Base-by-base conservation (phyloP, 2,329 filamentous ascomycete species). In the Iodosphaeria phyllophila region DNA sequence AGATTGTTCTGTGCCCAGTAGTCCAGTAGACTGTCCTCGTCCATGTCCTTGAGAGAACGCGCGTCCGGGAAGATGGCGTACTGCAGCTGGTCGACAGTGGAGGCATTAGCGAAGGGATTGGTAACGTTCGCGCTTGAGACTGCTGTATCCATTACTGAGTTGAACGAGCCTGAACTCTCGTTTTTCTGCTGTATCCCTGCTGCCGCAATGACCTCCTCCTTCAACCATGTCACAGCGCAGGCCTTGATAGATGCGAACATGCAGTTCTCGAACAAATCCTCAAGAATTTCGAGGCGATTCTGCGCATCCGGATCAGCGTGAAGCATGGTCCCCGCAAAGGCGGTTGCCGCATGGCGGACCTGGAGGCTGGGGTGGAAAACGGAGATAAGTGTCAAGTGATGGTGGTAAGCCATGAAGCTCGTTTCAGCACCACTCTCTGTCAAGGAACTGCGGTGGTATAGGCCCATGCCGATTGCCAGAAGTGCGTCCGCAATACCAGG, bases 241-340 rank as follows among this genome's bases (percentile, higher is more conserved):
- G 64, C 69, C 40, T 72, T 71, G 18, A 75, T 51, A 1, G 60
- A 55, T 3, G 66, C 56, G 35, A 69, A 74, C 35, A 65, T 58
- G 51, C 69, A 74, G 40, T 73, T 69, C 43, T 74, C 67, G 8
- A 75, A 47, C 8, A 74, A 54, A 37, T 75, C 70, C 26, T 69
- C 62, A 6, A 76, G 54, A 32, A 75, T 74, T 15, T 58, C 54
- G 10, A 75, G 48, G 5, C 68, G 56, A 37, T 64, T 57, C 3
- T 60, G 55, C 30, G 69, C 64, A 14, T 66, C 57, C 1, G 69
- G 66, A 32, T 73, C 59, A 3, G 62, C 52, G 36, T 74, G 69
- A 18, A 70, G 51, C 9, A 68, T 47, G 2, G 45, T 40, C 6
- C 64, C 64, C 3, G 65, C 64, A 8, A 69, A 51, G 3, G 48